Evolutionary conservation across 2,329 filamentous ascomycete species (phyloP).

Genomic region (Cercospora nicotianae): DNA sequence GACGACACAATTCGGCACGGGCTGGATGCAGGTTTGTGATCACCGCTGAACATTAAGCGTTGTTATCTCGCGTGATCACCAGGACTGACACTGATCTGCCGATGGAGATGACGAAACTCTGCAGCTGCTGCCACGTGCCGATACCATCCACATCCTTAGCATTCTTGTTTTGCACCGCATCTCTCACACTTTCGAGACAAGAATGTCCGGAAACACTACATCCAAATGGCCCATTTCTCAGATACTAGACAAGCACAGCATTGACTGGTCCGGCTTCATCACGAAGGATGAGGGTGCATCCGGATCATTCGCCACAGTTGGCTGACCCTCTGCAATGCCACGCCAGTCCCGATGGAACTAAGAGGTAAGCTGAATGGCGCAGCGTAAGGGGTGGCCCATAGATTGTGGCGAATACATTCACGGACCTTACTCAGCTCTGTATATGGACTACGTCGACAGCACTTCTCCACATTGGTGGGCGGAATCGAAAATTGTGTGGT

Average conservation of each 20-base stretch:
- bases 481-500: neutral
- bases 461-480: neutral
- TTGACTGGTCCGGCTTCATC: neutral
- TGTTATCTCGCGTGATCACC: constrained; percentile 5
- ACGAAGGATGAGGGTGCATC: neutral
- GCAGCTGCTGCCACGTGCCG: constrained; percentile 4
- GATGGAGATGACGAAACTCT: neutral
- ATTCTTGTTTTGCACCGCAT: neutral
- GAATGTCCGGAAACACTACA: neutral
- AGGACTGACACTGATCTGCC: neutral
- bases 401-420: neutral
- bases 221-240: neutral
- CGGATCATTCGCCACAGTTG: neutral
- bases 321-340: neutral
- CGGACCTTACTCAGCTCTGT: too few species aligned
- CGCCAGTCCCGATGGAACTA: neutral
- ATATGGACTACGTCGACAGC: neutral
- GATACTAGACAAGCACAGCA: neutral
- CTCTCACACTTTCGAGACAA: neutral
- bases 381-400: neutral
- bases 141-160: neutral
- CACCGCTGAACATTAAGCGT: constrained; percentile 1
- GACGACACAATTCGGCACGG: neutral
- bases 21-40: neutral
- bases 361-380: neutral